Conservation (phyloP, 2,329 filamentous ascomycete genomes). For the Nemania diffusa region DNA sequence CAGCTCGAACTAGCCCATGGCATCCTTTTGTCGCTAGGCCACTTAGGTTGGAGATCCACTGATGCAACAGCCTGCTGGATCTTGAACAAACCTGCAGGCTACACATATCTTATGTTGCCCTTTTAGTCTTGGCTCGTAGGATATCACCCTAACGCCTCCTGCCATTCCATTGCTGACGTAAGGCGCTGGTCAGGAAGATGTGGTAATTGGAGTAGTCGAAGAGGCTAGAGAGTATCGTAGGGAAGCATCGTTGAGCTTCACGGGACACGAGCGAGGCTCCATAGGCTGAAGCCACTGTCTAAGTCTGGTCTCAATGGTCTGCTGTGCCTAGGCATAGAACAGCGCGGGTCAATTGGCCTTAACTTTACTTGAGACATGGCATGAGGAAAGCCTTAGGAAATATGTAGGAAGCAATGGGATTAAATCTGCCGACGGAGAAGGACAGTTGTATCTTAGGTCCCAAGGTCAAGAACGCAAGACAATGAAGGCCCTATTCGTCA, state of each 20-base stretch:
- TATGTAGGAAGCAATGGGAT: constrained; percentile 38
- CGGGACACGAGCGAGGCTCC: constrained; percentile 26
- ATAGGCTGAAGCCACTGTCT: constrained; percentile 36
- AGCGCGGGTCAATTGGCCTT: constrained; percentile 31
- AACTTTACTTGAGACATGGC: constrained; percentile 36
- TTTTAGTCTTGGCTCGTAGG: constrained; percentile 46
- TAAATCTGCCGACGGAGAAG: constrained; percentile 30
- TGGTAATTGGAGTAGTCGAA: constrained; percentile 43
- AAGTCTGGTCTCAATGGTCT: constrained; percentile 36
- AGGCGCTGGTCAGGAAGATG: constrained; percentile 40
- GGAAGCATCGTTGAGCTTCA: constrained; percentile 33
- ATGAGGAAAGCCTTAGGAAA: constrained; percentile 36
- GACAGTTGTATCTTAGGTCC: constrained; percentile 39
- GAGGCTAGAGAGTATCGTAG: constrained; percentile 27
- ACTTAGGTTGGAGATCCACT: constrained; percentile 34
- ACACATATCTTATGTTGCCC: constrained; percentile 44
- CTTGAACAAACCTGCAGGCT: constrained; percentile 43
- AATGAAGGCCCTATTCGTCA: constrained; percentile 39
- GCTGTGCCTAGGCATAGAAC: constrained; percentile 30
- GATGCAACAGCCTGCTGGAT: constrained; percentile 40
- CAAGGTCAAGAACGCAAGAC: constrained; percentile 37
- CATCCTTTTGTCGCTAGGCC: constrained; percentile 33
- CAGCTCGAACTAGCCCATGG: constrained; percentile 25
- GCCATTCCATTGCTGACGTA: constrained; percentile 37
- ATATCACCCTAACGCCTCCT: constrained; percentile 45